Conservation (phyloP, 78 protist genomes). For the Emiliania huxleyi region DNA sequence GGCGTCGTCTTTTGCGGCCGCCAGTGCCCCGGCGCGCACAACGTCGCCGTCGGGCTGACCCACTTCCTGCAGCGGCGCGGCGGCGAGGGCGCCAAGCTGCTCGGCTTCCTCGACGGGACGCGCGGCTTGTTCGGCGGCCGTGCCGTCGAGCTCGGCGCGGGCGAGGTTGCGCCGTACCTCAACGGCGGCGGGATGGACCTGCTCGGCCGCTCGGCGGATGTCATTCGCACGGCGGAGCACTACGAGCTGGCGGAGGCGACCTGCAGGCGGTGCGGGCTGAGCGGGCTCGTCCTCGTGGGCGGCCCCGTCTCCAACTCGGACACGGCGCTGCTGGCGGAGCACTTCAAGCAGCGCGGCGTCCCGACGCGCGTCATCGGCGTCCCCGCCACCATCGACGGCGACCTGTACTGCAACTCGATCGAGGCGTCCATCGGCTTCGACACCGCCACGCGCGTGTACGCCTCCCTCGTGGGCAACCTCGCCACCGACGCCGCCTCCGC, state of each 20-base stretch:
- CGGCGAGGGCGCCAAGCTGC: background rate
- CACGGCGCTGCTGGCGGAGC: slow-evolving; percentile 49
- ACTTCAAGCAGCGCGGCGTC: background rate
- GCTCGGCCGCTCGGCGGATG: slow-evolving; percentile 30
- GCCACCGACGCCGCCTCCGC: slow-evolving; percentile 42
- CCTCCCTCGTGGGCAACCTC: slow-evolving; percentile 54
- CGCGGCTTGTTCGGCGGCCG: background rate
- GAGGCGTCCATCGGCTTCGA: slow-evolving; percentile 58
- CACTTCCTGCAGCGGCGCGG: background rate
- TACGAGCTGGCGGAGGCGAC: background rate
- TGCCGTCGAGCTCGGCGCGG: background rate
- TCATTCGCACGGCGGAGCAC: background rate
- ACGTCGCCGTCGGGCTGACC: slow-evolving; percentile 43
- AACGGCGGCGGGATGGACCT: slow-evolving; percentile 44
- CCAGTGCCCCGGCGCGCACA: slow-evolving; percentile 62
- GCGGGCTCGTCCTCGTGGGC: slow-evolving; percentile 50
- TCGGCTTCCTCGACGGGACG: slow-evolving; percentile 48
- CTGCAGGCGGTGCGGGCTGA: background rate
- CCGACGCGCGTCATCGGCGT: slow-evolving; percentile 55
- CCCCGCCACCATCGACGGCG: slow-evolving; percentile 78
- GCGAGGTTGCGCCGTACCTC: slow-evolving; percentile 2
- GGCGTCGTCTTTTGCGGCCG: slow-evolving; percentile 61
- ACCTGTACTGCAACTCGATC: slow-evolving; percentile 44
- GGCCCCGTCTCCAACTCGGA: slow-evolving; percentile 45
- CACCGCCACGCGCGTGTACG: slow-evolving; percentile 41